Evolutionary conservation across 306 rosid species (phyloP), one percentile per base, ranked within the genome.

Genomic region (Cicer arietinum): DNA sequence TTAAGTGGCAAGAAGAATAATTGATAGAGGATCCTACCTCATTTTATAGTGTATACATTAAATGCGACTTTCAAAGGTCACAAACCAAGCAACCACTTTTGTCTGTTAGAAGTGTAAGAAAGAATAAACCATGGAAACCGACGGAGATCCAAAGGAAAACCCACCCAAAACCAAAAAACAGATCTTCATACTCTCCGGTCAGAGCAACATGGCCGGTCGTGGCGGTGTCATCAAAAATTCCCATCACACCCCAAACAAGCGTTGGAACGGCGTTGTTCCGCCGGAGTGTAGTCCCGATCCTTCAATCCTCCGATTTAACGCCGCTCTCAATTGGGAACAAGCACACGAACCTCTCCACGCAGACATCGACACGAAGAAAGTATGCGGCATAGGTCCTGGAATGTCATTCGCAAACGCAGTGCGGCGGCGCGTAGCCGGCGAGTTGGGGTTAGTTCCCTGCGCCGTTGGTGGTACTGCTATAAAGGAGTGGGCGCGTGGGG

Each of bases 201-300:
- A 94, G 70, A 94, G 97, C 86, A 94, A 94, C 86, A 91, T 91
- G 96, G 53, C 96, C 10, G 98, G 97, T 7, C 92, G 96, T 0
- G 98, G 97, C 42, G 94, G 98, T 0, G 88, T 89, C 3, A n/a
- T 82, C 30, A 80, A 61, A 59, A 37, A 13, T 12, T 56, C 6
- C 42, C 77, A 48, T 61, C 46, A 75, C 72, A 37, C 68, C 22
- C 73, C 78, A 14, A 74, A 69, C 46, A 7, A 52, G 44, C 77
- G 57, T 5, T 94, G 98, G 98, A 88, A 94, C 85, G 89, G 91
- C 81, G 64, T 87, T 30, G 78, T 94, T 14, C 94, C 98, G 0
- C 43, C 80, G 4, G 96, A 91, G 42, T 82, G 89, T 67, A 70
- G 2, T 12, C 84, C 94, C n/a, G 56, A 85, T 67, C 86, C 88